Base-by-base conservation (phyloP, 495 filamentous ascomycete genomes). In the Aspergillus leporis region DNA sequence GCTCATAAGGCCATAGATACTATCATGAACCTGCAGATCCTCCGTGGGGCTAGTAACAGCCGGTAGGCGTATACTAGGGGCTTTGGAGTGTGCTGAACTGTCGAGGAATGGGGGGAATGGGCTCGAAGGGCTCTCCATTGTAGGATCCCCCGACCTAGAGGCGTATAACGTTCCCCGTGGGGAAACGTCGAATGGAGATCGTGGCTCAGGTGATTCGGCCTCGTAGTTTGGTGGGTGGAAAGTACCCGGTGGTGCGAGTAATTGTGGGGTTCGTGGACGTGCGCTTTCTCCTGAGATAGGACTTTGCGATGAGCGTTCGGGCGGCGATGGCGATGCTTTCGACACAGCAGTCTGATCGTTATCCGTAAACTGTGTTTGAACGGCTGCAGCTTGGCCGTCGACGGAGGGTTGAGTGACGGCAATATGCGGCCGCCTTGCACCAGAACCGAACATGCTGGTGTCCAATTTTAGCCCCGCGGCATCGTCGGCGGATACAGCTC, bases 401-500 rank as follows among this genome's bases (percentile, higher is more conserved):
- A 61, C 60, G 13, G 72, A 76, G n/a, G 75, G 72, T 28, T 66
- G 65, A 45, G 67, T 73, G 25, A 75, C 56, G 38, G 74, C 74
- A 6, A 77, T 61, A 49, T 56, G 61, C 60, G 65, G 58, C 52
- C 56, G 60, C 65, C 34, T 31, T 65, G 56, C 49, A 45, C 31
- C 25, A 50, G 50, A 22, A 47, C 56, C 58, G 41, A 66, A 63
- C 5, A 74, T 30, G 23, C 59, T 73, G 40, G 74, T 65, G 38
- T 83, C 78, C 0, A 81, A 51, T 54, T 65, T 74, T 40, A 83
- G 55, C 10, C 75, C 70, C 22, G 69, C 59, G 23, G 75, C 83
- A 74, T 86, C 85, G 63, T 88, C 90, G 31, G 87, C 79, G 34
- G 88, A 90, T 22, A 89, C 87, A 36, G 89, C 86, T 53, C 89